Conservation (phyloP, 202 grass and related monocot species). For the Schoenoplectus tabernaemontani region DNA sequence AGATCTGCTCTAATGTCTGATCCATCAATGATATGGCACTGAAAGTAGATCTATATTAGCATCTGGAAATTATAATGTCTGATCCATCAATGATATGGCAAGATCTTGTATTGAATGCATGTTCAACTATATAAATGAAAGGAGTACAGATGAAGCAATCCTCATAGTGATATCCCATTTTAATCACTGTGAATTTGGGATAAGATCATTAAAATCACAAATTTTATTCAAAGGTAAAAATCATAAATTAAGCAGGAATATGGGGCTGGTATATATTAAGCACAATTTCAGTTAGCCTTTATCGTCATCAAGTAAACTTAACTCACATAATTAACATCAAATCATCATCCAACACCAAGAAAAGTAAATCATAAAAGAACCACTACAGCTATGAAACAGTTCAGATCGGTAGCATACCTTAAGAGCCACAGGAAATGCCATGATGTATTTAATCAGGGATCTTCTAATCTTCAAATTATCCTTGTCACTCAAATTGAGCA, state of each 20-base stretch:
- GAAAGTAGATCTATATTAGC: constrained; percentile 26
- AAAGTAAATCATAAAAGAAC: not conserved
- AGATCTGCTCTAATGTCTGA: constrained; percentile 64
- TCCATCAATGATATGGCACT: constrained; percentile 68
- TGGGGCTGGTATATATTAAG: not conserved
- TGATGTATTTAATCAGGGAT: constrained; percentile 69
- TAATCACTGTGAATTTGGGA: too few relatives aligned
- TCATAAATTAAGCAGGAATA: not conserved
- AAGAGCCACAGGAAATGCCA: constrained; percentile 79
- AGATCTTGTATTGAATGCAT: not conserved
- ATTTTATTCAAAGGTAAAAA: too few relatives aligned
- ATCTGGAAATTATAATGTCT: not conserved
- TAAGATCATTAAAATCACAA: not conserved
- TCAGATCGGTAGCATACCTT: constrained; percentile 37
- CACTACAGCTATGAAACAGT: not conserved
- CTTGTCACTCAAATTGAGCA: constrained; percentile 21
- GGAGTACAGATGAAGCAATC: not conserved
- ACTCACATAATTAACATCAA: not conserved
- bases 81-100: not conserved
- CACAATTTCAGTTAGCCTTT: too few relatives aligned
- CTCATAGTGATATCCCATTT: not conserved
- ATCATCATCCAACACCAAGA: not conserved
- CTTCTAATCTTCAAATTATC: constrained; percentile 9
- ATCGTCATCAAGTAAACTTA: not conserved
- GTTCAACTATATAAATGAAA: too few relatives aligned